These are phyloP conservation scores for Euphorbia pulcherrima DNA, from an alignment of 345 rosid genomes.

Conservation along the genomic window DNA sequence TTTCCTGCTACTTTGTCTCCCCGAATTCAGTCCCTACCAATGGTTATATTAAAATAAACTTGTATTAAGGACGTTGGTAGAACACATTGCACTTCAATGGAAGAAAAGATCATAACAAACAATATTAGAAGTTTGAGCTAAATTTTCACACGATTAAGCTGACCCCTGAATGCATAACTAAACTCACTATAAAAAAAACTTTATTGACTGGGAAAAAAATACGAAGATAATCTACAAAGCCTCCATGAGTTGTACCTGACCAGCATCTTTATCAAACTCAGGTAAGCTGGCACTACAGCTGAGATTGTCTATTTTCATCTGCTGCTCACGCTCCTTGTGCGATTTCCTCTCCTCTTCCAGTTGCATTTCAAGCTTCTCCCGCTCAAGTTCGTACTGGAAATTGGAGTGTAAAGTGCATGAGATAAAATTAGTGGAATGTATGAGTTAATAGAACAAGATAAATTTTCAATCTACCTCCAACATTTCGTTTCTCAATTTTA, in stretches of 20 bases:
- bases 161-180: background rate
- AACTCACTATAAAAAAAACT: too few relatives aligned
- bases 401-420: conserved; percentile 11
- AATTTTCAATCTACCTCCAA: conserved; percentile 51
- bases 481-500: conserved; percentile 85
- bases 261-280: conserved; percentile 45
- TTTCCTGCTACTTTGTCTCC: conserved; percentile 38
- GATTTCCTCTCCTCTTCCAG: conserved; percentile 82
- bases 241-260: conserved; percentile 48
- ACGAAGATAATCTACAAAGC: background rate
- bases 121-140: background rate
- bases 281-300: conserved; percentile 41
- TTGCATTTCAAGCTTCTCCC: conserved; percentile 78
- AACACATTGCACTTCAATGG: background rate
- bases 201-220: too few relatives aligned
- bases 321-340: conserved; percentile 72
- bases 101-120: background rate
- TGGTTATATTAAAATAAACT: conserved; percentile 3
- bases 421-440: background rate
- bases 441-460: background rate
- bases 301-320: conserved; percentile 56
- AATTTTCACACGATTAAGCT: background rate
- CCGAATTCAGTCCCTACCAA: conserved; percentile 31
- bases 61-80: background rate
- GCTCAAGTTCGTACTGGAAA: conserved; percentile 80